A percentile compares a stretch with the other conserved stretches of the same genome.
phyloP scores from a whole-genome alignment of 2,329 filamentous ascomycete species.

The Mollisia scopiformis region DNA sequence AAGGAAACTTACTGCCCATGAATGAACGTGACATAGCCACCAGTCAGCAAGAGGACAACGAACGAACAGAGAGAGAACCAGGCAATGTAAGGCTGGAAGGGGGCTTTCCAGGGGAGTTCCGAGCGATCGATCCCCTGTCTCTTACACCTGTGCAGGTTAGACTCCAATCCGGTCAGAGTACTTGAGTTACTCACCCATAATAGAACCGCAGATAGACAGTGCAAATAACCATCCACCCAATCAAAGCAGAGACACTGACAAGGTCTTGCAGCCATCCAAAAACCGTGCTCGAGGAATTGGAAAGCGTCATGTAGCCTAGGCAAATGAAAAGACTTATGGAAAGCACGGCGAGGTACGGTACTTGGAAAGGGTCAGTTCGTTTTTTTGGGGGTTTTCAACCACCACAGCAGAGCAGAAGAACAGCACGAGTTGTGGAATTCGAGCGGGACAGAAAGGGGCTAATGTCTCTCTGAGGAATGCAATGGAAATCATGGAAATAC shows the following conservation, averaged over 20 bases:
- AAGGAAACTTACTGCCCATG: slow-evolving; percentile 43
- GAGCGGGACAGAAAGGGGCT: not conserved
- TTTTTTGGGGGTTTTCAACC: no score
- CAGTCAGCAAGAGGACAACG: slow-evolving; percentile 57
- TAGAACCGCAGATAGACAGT: slow-evolving; percentile 62
- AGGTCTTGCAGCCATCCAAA: slow-evolving; percentile 70
- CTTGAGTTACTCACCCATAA: no score
- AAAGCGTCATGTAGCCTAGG: slow-evolving; percentile 70
- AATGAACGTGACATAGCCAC: slow-evolving; percentile 67
- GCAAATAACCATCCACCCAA: slow-evolving; percentile 65
- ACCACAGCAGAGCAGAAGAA: no score
- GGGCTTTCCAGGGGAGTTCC: slow-evolving; percentile 57
- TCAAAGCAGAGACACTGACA: slow-evolving; percentile 63
- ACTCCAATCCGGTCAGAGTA: no score
- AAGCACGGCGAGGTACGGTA: slow-evolving; percentile 57
- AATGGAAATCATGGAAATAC: not conserved
- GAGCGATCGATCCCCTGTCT: slow-evolving; percentile 54
- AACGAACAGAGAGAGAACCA: slow-evolving; percentile 55
- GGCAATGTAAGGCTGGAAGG: slow-evolving; percentile 60
- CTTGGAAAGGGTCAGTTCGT: not conserved
- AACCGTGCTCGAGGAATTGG: slow-evolving; percentile 57
- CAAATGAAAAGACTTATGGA: slow-evolving; percentile 62
- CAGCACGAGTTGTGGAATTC: not conserved
- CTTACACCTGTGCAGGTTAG: no score
- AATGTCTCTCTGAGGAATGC: not conserved